A percentile compares a stretch with the other conserved stretches of the same genome.
Conservation (phyloP, 768 basidiomycete genomes). For the Lanmaoa pseudosensibilis region DNA sequence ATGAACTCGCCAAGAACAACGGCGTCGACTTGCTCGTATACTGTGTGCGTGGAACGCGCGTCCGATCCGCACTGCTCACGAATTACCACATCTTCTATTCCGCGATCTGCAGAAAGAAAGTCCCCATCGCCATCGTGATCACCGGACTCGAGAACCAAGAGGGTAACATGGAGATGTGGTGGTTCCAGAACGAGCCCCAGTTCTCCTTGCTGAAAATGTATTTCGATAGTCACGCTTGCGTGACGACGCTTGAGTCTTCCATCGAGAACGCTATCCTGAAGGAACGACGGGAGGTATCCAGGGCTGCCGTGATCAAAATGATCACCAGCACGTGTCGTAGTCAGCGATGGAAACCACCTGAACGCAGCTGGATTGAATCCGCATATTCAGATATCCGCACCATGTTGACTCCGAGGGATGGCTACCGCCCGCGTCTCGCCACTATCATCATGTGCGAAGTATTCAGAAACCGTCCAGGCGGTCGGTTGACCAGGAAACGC, state of each 20-base stretch:
- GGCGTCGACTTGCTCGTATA: slow-evolving; percentile 44
- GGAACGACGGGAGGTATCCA: slow-evolving; percentile 29
- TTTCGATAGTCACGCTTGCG: slow-evolving; percentile 34
- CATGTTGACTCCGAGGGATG: slow-evolving; percentile 19
- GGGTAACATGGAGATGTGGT: slow-evolving; percentile 35
- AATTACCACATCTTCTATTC: slow-evolving; percentile 43
- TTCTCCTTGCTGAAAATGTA: slow-evolving; percentile 28
- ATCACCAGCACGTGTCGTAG: slow-evolving; percentile 20
- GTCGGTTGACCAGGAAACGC: slow-evolving; percentile 13
- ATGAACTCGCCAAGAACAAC: slow-evolving; percentile 32
- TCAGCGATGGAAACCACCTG: slow-evolving; percentile 29
- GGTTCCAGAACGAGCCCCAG: slow-evolving; percentile 24
- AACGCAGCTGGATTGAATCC: slow-evolving; percentile 29
- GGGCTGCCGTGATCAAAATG: slow-evolving; percentile 18
- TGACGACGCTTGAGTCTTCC: slow-evolving; percentile 29
- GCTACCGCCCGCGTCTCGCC: slow-evolving; percentile 3
- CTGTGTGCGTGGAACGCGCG: slow-evolving; percentile 40
- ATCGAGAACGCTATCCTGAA: slow-evolving; percentile 9
- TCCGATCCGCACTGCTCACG: slow-evolving; percentile 33
- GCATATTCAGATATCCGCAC: slow-evolving; percentile 28
- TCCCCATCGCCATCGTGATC: slow-evolving; percentile 42
- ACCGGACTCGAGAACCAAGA: slow-evolving; percentile 43
- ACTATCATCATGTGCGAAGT: slow-evolving; percentile 29
- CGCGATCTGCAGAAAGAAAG: slow-evolving; percentile 39
- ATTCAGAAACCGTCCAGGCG: neutral